These are phyloP conservation scores for Theobroma grandiflorum DNA, from an alignment of 441 rosid species.

Conservation along the genomic window DNA sequence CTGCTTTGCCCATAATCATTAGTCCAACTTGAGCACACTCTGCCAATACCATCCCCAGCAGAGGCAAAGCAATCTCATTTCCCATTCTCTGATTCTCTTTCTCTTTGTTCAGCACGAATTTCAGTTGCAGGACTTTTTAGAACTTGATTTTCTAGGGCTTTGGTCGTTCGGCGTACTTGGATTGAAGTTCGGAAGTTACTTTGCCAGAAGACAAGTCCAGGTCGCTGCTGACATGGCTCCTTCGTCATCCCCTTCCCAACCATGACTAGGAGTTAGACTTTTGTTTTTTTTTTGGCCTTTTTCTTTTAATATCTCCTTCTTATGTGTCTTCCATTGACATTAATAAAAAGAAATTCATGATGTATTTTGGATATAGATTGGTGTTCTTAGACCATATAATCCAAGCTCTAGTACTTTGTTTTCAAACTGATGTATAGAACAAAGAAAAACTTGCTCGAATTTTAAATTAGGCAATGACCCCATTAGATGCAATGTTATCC, in stretches of 20 bases:
- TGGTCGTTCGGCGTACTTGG: background rate
- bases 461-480: too few species aligned
- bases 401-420: too few species aligned
- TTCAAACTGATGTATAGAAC: too few species aligned
- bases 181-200: background rate
- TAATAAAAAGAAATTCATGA: too few species aligned
- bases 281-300: too few species aligned
- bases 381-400: too few species aligned
- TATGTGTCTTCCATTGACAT: too few species aligned
- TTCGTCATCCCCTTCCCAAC: background rate
- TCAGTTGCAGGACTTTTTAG: background rate
- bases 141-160: background rate
- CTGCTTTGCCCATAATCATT: constrained; percentile 56
- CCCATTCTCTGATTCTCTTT: constrained; percentile 31
- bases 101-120: background rate
- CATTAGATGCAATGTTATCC: too few species aligned
- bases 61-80: constrained; percentile 36
- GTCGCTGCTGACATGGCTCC: constrained; percentile 4
- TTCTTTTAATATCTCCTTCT: too few species aligned
- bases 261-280: background rate
- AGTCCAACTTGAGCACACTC: constrained; percentile 72
- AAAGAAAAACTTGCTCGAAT: too few species aligned
- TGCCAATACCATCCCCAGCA: constrained; percentile 59
- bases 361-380: too few species aligned
- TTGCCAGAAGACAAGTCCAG: background rate